A percentile compares a stretch with the other conserved stretches of the same genome.
Evolutionary conservation across 345 rosid genomes (phyloP).

Genomic region (Aegle marmelos): DNA sequence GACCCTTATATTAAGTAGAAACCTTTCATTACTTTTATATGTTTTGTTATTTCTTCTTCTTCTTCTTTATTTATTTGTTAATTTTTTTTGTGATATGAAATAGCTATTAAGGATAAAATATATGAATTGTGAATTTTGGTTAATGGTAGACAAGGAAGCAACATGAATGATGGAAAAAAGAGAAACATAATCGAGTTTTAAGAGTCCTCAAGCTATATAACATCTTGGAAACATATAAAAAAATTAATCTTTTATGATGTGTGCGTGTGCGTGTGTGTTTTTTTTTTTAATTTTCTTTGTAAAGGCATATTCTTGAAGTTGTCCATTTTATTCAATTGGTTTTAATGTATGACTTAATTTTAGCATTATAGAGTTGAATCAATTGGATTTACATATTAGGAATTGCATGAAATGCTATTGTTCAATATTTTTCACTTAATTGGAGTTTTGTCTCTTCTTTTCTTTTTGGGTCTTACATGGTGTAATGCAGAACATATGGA

Average conservation of each 20-base stretch:
- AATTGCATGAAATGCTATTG: constrained; percentile 22
- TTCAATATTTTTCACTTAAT: constrained; percentile 36
- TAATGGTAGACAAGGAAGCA: constrained; percentile 75
- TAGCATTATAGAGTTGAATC: background rate
- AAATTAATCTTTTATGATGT: constrained; percentile 42
- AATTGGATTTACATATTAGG: constrained; percentile 12
- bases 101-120: background rate
- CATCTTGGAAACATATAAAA: constrained; percentile 95
- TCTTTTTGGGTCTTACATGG: constrained; percentile 23
- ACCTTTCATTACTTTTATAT: background rate
- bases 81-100: background rate
- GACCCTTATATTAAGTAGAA: constrained; percentile 31
- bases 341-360: background rate
- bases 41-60: too few species aligned
- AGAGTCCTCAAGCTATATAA: constrained; percentile 94
- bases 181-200: constrained; percentile 86
- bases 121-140: constrained; percentile 22
- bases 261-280: too few species aligned
- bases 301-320: background rate
- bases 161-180: constrained; percentile 94
- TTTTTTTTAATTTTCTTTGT: background rate
- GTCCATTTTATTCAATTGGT: background rate
- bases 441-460: constrained; percentile 32
- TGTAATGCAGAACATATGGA: constrained; percentile 84
- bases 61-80: too few species aligned